phyloP scores from a whole-genome alignment of 2,329 filamentous ascomycete genomes.

The Cryphonectria radicalis region DNA sequence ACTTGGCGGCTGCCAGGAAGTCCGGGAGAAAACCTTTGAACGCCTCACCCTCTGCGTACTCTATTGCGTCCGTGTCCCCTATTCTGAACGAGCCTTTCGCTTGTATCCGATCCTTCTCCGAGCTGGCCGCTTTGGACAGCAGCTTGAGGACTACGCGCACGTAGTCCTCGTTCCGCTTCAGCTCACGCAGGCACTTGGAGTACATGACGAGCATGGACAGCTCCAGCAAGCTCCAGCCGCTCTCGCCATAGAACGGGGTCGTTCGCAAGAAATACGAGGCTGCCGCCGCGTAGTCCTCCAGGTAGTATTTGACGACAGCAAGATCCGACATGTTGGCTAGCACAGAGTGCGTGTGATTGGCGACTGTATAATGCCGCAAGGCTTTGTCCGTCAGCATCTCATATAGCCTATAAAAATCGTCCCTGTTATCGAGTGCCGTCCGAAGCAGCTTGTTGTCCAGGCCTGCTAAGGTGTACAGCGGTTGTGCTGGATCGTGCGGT shows the following conservation, averaged over 20 bases:
- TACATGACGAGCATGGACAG: conserved; percentile 86
- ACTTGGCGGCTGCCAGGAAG: conserved; percentile 50
- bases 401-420: conserved; percentile 69
- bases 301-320: conserved; percentile 79
- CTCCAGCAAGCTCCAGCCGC: conserved; percentile 79
- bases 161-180: conserved; percentile 79
- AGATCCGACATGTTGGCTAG: conserved; percentile 82
- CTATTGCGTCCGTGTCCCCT: conserved; percentile 33
- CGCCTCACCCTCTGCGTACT: conserved; percentile 41
- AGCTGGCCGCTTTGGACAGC: conserved; percentile 66
- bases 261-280: conserved; percentile 78
- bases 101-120: conserved; percentile 54
- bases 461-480: conserved; percentile 43
- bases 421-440: conserved; percentile 63
- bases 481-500: conserved; percentile 28
- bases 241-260: conserved; percentile 77
- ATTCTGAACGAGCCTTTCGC: conserved; percentile 43
- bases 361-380: conserved; percentile 79
- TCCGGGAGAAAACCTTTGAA: conserved; percentile 55
- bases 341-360: conserved; percentile 76
- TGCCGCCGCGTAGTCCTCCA: conserved; percentile 74
- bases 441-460: conserved; percentile 62
- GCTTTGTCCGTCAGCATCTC: conserved; percentile 84
- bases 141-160: conserved; percentile 76
- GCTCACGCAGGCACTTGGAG: conserved; percentile 76